Conservation (phyloP, 306 rosid genomes). For the Castanea crenata region DNA sequence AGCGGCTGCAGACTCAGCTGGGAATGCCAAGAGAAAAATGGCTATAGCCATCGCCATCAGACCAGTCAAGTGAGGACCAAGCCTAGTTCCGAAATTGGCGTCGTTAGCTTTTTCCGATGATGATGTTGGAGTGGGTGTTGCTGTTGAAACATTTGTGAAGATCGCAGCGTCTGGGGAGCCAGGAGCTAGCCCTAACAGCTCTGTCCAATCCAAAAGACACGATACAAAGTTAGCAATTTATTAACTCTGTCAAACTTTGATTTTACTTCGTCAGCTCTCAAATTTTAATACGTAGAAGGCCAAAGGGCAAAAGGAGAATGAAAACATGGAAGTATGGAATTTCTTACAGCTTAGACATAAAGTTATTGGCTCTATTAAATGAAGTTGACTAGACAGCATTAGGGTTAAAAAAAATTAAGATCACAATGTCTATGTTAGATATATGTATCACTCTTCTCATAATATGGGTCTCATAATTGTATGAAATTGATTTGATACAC, state of each 20-base stretch:
- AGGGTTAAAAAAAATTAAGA: too few species aligned
- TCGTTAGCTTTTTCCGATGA: background rate
- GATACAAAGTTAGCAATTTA: background rate
- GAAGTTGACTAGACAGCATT: too few species aligned
- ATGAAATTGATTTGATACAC: too few species aligned
- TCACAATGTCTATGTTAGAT: too few species aligned
- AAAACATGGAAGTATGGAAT: background rate
- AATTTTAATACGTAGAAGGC: too few species aligned
- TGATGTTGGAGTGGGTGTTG: background rate
- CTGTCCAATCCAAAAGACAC: conserved; percentile 32
- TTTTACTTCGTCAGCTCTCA: too few species aligned
- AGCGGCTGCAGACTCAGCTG: conserved; percentile 18
- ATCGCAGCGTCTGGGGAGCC: conserved; percentile 77
- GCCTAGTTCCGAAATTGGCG: conserved; percentile 16
- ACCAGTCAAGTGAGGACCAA: conserved; percentile 18
- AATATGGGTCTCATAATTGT: too few species aligned
- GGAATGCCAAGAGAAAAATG: conserved; percentile 26
- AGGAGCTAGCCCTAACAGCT: conserved; percentile 62
- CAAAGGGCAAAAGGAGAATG: background rate
- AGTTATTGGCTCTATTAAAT: background rate
- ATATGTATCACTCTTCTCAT: too few species aligned
- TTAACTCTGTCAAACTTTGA: background rate
- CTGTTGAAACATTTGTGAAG: conserved; percentile 42
- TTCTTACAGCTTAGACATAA: background rate
- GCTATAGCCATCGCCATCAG: conserved; percentile 31